phyloP scores from a whole-genome alignment of 2,329 filamentous ascomycete species.

The Epicoccum sorghinum region DNA sequence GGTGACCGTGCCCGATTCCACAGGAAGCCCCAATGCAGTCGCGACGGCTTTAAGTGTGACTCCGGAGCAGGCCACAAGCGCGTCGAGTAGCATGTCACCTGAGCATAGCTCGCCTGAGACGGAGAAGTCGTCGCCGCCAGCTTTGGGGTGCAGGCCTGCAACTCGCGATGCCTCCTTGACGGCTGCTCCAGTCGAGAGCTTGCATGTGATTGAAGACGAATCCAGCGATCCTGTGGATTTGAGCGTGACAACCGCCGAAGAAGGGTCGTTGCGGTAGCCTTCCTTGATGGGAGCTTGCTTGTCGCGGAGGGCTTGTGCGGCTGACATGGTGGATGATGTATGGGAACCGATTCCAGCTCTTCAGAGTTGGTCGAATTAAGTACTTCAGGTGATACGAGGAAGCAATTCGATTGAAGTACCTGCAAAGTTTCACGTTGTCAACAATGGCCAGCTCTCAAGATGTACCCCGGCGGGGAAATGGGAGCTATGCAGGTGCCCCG shows the following conservation, averaged over 20 bases:
- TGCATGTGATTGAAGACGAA: constrained; percentile 55
- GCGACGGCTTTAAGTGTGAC: constrained; percentile 60
- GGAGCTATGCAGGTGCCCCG: constrained; percentile 25
- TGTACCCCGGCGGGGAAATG: constrained; percentile 23
- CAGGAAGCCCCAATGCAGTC: constrained; percentile 54
- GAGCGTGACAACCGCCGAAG: constrained; percentile 54
- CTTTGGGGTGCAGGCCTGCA: constrained; percentile 56
- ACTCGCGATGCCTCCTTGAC: constrained; percentile 50
- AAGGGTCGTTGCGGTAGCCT: constrained; percentile 52
- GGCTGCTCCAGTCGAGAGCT: constrained; percentile 51
- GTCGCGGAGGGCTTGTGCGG: constrained; percentile 49
- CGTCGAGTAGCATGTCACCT: constrained; percentile 59
- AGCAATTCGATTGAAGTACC: background rate
- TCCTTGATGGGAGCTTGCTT: constrained; percentile 58
- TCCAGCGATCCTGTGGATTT: constrained; percentile 54
- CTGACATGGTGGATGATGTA: constrained; percentile 27
- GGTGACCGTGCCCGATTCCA: constrained; percentile 50
- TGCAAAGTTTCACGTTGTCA: background rate
- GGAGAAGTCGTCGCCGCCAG: constrained; percentile 51
- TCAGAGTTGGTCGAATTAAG: no score
- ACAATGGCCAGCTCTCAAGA: background rate
- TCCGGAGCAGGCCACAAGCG: constrained; percentile 57
- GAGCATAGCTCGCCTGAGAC: constrained; percentile 57
- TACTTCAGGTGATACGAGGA: no score
- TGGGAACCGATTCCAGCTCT: background rate